Conservation (phyloP, 2,329 filamentous ascomycete species). For the Microascus cirrosus region DNA sequence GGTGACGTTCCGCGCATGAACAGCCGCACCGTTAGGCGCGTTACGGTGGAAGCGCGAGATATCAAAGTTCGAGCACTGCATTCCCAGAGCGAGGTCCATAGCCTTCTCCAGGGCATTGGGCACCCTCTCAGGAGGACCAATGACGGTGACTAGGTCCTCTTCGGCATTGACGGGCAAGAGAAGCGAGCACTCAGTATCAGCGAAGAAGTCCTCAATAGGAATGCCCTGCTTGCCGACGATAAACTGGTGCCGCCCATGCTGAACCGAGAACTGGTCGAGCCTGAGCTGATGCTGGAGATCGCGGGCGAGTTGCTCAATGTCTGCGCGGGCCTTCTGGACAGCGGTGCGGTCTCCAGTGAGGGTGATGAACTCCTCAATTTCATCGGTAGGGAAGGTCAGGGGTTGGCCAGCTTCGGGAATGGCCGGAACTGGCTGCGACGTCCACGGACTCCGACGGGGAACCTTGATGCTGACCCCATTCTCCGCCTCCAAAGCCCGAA, state of each 20-base stretch:
- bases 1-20: constrained; percentile 76
- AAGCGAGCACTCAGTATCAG: constrained; percentile 82
- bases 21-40: constrained; percentile 59
- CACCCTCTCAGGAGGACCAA: constrained; percentile 67
- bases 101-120: constrained; percentile 68
- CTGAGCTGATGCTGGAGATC: constrained; percentile 67
- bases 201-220: constrained; percentile 74
- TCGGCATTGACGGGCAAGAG: constrained; percentile 69
- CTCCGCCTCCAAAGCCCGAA: constrained; percentile 62
- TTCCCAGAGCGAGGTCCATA: constrained; percentile 77
- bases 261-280: constrained; percentile 69
- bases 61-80: constrained; percentile 77
- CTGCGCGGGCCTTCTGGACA: constrained; percentile 67
- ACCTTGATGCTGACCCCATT: constrained; percentile 74
- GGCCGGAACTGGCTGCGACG: constrained; percentile 31
- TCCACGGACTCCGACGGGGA: constrained; percentile 68
- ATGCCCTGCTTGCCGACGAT: constrained; percentile 79
- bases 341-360: constrained; percentile 77
- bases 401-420: constrained; percentile 50
- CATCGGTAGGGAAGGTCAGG: constrained; percentile 59
- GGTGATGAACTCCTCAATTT: constrained; percentile 62
- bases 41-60: constrained; percentile 68
- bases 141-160: constrained; percentile 73
- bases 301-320: constrained; percentile 69
- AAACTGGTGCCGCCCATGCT: constrained; percentile 85